Evolutionary conservation across 768 basidiomycete species (phyloP).

Genomic region (Calocybe indica): DNA sequence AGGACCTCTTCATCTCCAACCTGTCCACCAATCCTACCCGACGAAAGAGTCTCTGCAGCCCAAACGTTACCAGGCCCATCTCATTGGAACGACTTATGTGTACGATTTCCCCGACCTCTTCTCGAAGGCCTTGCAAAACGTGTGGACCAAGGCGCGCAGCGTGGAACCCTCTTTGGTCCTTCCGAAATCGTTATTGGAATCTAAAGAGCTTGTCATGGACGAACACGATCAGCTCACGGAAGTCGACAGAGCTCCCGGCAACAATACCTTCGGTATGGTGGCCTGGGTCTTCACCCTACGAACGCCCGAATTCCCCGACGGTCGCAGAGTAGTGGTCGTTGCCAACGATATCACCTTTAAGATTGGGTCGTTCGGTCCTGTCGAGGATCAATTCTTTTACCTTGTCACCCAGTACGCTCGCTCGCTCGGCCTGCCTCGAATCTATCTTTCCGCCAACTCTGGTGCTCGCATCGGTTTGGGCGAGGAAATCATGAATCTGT

Average conservation of each 20-base stretch:
- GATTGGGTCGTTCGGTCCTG: conserved; percentile 96
- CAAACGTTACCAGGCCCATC: conserved; percentile 97
- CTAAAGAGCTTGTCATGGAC: conserved; percentile 89
- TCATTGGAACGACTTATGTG: conserved; percentile 96
- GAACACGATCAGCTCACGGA: conserved; percentile 89
- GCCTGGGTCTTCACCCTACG: conserved; percentile 92
- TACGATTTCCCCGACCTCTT: conserved; percentile 99
- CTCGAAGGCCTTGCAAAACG: conserved; percentile 91
- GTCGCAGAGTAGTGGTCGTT: conserved; percentile 83
- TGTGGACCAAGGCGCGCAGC: conserved; percentile 75
- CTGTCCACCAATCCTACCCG: conserved; percentile 88
- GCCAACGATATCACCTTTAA: conserved; percentile 99
- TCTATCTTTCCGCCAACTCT: conserved; percentile 98
- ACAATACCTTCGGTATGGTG: conserved; percentile 96
- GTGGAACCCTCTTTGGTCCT: conserved; percentile 58
- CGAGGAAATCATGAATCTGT: conserved; percentile 83
- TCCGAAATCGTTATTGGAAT: conserved; percentile 77
- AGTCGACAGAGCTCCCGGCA: conserved; percentile 88
- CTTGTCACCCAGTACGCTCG: conserved; percentile 93
- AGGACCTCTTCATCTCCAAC: conserved; percentile 93
- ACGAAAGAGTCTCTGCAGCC: conserved; percentile 98
- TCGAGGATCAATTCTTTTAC: conserved; percentile 95
- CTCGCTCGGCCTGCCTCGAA: conserved; percentile 79
- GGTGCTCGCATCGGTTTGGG: conserved; percentile 95
- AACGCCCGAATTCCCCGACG: conserved; percentile 89